Percentiles rank a stretch among this genome's conserved stretches.
Conservation (phyloP, 2,329 filamentous ascomycete species). For the Aspergillus quadrilineatus region DNA sequence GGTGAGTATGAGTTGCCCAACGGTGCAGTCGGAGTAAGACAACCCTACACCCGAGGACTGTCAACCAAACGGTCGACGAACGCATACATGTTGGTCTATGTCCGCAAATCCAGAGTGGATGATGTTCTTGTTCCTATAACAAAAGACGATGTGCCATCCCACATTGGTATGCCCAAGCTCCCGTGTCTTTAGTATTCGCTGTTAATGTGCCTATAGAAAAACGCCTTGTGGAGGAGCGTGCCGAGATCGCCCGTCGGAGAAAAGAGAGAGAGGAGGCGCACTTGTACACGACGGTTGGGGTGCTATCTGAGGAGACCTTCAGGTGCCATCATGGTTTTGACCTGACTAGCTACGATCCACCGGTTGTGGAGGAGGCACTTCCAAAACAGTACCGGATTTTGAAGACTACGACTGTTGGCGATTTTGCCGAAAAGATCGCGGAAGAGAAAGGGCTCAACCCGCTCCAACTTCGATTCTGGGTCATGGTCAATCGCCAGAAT, state of each 20-base stretch:
- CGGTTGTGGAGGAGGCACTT: constrained; percentile 63
- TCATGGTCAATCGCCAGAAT: constrained; percentile 98
- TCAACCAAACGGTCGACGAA: constrained; percentile 72
- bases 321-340: constrained; percentile 80
- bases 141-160: constrained; percentile 74
- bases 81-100: constrained; percentile 98
- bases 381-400: constrained; percentile 72
- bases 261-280: constrained; percentile 94
- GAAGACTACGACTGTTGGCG: constrained; percentile 70
- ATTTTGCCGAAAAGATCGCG: constrained; percentile 71
- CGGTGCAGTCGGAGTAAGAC: constrained; percentile 58
- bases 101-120: constrained; percentile 82
- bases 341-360: constrained; percentile 66
- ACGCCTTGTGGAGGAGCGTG: constrained; percentile 78
- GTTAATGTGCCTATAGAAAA: constrained; percentile 50
- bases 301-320: constrained; percentile 81
- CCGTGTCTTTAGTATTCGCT: background rate
- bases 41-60: constrained; percentile 63
- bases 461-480: constrained; percentile 78
- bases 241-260: constrained; percentile 69
- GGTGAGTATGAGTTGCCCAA: constrained; percentile 71
- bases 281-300: constrained; percentile 80
- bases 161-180: constrained; percentile 63
- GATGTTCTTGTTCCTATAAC: constrained; percentile 74
- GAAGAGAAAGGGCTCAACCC: constrained; percentile 67